Evolutionary conservation across 352 stramenopile species (phyloP).

Genomic region (Pythium monospermum): DNA sequence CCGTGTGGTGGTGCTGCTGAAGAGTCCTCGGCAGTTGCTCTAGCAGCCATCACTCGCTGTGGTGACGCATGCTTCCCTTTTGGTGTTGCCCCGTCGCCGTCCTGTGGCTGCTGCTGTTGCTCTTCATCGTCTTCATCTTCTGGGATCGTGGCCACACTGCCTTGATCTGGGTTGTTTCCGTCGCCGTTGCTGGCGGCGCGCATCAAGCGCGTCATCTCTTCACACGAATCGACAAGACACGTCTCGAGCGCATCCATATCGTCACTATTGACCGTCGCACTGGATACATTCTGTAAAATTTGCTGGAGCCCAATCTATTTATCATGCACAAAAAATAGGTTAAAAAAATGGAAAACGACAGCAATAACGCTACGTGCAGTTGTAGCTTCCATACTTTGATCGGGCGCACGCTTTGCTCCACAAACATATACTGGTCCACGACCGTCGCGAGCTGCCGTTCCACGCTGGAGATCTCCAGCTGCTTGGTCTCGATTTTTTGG

Average conservation of each 20-base stretch:
- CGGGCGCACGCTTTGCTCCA: slow-evolving; percentile 67
- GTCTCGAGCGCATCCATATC: slow-evolving; percentile 56
- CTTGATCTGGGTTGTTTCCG: neutral
- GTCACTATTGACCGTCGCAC: slow-evolving; percentile 63
- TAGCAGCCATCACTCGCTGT: neutral
- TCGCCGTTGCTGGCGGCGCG: slow-evolving; percentile 22
- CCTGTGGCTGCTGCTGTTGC: neutral
- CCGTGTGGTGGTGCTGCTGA: neutral
- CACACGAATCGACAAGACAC: slow-evolving; percentile 50
- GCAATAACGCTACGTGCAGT: neutral
- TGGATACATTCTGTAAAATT: slow-evolving; percentile 73
- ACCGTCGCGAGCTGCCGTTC: slow-evolving; percentile 59
- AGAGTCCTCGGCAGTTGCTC: neutral
- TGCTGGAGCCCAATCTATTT: slow-evolving; percentile 73
- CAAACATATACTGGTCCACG: slow-evolving; percentile 82
- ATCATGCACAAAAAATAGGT: neutral
- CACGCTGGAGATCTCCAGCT: slow-evolving; percentile 57
- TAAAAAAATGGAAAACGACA: neutral
- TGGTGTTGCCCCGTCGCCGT: too few species aligned
- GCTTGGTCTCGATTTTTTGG: slow-evolving; percentile 62
- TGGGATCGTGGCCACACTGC: slow-evolving; percentile 3
- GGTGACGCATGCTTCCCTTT: too few species aligned
- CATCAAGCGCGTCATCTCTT: slow-evolving; percentile 73
- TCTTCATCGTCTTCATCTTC: slow-evolving; percentile 8
- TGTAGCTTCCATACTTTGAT: slow-evolving; percentile 45